Evolutionary conservation across 75 land plant species (phyloP).

Genomic region (Pinus albicaulis): DNA sequence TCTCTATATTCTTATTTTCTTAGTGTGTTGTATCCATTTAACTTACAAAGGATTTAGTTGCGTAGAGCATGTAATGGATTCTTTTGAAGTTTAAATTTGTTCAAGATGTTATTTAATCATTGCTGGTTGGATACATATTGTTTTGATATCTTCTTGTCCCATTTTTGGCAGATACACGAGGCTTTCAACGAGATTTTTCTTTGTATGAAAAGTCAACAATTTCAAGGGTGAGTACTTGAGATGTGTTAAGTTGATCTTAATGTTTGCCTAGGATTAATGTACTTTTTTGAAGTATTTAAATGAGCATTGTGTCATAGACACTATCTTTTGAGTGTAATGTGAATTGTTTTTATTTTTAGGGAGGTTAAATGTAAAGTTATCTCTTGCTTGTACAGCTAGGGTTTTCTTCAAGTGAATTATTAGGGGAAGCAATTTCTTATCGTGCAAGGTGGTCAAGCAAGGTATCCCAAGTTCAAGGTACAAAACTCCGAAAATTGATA

Average conservation of each 20-base stretch:
- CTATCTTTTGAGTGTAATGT: not conserved
- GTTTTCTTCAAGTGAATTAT: not conserved
- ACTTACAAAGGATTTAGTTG: not conserved
- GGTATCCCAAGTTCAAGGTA: not conserved
- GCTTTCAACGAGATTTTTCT: not conserved
- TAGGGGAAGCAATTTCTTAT: not conserved
- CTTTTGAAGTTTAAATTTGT: not conserved
- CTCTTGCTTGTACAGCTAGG: not conserved
- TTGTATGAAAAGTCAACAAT: not conserved
- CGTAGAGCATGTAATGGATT: not conserved
- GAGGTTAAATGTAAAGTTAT: not conserved
- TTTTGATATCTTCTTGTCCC: not conserved
- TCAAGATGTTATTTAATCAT: not conserved
- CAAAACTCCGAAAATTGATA: not conserved
- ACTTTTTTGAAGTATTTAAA: too few species aligned
- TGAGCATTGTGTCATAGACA: not conserved
- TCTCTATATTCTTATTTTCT: not conserved
- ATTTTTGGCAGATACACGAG: not conserved
- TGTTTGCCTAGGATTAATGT: not conserved
- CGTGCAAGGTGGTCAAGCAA: not conserved
- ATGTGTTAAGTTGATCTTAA: not conserved
- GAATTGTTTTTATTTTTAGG: not conserved
- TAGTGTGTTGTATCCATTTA: not conserved
- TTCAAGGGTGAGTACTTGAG: not conserved
- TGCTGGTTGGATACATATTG: not conserved